Evolutionary conservation across 495 filamentous ascomycete genomes (phyloP), one percentile per base, ranked within the genome.

Genomic region (Neohortaea acidophila): DNA sequence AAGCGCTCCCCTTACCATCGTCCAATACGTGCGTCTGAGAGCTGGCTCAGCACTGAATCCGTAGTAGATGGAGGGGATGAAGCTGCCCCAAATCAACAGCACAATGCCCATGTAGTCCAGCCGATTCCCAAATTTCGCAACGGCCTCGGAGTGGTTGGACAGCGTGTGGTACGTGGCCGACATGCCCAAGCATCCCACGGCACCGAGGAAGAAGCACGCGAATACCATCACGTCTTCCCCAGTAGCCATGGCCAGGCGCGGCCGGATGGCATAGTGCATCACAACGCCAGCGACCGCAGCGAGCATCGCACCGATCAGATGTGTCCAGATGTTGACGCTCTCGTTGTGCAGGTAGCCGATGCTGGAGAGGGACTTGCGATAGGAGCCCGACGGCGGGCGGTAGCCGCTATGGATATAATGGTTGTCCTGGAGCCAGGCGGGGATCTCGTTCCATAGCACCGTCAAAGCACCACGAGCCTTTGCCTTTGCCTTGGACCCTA

Each of bases 41-140:
- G 56, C 49, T 14, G 70, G 66, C 24, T 70, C 55, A 45, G 77
- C 82, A 51, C 70, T 79, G 51, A 92, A 84, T 2, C 80, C 87
- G 54, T 92, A 96, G 61, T 80, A 91, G 39, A 94, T 56, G 32
- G 78, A 77, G 2, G 87, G 84, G 14, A 92, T 71, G 51, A 81
- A 91, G 54, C 79, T 85, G 23, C 87, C 85, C 45, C 82, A 77
- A 44, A 93, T 94, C 45, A 94, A 60, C 35, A 78, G 69, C 21
- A 94, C 79, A 53, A 94, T 96, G 8, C 87, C 87, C 12, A 86
- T 68, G 54, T 94, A 93, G 54, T 96, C 87, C 22, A 96, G 67
- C 36, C 78, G 65, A 51, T 84, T 83, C 1, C 77, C 73, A 49
- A 79, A 64, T 27, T 54, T 59, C 3, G 54, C 66, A 22, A 81